phyloP scores from a whole-genome alignment of 345 rosid genomes.

The Salix brachista region DNA sequence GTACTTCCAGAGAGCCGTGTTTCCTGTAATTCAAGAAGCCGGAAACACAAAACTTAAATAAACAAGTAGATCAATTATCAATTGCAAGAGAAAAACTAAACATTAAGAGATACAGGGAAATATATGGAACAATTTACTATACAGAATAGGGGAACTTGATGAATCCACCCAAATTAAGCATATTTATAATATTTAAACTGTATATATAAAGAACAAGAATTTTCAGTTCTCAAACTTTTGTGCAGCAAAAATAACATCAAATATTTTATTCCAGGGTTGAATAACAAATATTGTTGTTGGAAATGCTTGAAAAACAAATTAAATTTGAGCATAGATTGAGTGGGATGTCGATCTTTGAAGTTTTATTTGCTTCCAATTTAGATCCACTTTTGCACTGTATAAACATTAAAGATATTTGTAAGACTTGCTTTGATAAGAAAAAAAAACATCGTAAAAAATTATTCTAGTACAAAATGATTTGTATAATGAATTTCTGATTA shows the following conservation, averaged over 20 bases:
- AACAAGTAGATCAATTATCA: background rate
- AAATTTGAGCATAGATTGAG: background rate
- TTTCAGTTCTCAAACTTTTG: background rate
- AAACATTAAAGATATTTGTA: background rate
- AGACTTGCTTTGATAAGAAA: background rate
- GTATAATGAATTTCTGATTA: background rate
- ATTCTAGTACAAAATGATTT: background rate
- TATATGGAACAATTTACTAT: background rate
- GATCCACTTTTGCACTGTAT: background rate
- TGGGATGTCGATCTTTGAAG: background rate
- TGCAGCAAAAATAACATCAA: background rate
- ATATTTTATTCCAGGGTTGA: background rate
- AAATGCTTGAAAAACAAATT: background rate
- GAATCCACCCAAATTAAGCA: slow-evolving; percentile 5
- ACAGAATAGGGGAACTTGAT: background rate
- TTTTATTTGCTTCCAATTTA: background rate
- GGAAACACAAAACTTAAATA: background rate
- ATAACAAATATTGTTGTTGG: background rate
- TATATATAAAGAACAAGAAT: background rate
- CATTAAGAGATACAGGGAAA: background rate
- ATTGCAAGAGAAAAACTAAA: background rate
- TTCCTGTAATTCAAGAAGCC: slow-evolving; percentile 20
- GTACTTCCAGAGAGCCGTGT: slow-evolving; percentile 73
- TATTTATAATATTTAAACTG: background rate
- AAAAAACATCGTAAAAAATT: background rate